These are phyloP conservation scores for Fusarium pseudograminearum DNA, from an alignment of 2,329 filamentous ascomycete species.

Conservation along the genomic window DNA sequence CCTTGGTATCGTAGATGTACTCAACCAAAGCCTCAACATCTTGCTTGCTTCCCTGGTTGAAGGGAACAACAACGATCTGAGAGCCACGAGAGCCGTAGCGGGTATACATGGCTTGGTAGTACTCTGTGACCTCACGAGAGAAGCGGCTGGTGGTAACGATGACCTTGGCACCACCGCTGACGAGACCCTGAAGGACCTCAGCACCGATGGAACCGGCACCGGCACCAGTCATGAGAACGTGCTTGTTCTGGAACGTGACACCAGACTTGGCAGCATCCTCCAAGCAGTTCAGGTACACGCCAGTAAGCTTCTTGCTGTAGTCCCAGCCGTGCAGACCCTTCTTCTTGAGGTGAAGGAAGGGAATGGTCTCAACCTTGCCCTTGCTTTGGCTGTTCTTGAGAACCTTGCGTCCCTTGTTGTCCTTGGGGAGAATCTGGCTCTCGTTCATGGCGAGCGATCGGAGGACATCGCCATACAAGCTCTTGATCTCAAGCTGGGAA, in stretches of 20 bases:
- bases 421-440: slow-evolving; percentile 92
- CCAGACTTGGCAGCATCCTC: slow-evolving; percentile 89
- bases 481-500: slow-evolving; percentile 96
- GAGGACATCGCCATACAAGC: slow-evolving; percentile 91
- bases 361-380: slow-evolving; percentile 96
- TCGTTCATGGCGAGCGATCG: slow-evolving; percentile 98
- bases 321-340: slow-evolving; percentile 96
- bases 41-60: slow-evolving; percentile 99
- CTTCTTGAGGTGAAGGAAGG: slow-evolving; percentile 96
- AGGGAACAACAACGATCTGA: slow-evolving; percentile 96
- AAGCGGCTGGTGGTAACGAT: slow-evolving; percentile 96
- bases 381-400: slow-evolving; percentile 71
- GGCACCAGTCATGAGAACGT: slow-evolving; percentile 97
- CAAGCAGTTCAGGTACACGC: slow-evolving; percentile 89
- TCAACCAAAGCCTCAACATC: slow-evolving; percentile 93
- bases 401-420: slow-evolving; percentile 75
- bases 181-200: slow-evolving; percentile 93
- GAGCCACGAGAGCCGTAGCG: slow-evolving; percentile 93
- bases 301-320: slow-evolving; percentile 98
- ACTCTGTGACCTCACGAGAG: slow-evolving; percentile 97
- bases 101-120: slow-evolving; percentile 99
- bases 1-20: slow-evolving; percentile 97
- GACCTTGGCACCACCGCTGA: slow-evolving; percentile 96
- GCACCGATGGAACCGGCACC: slow-evolving; percentile 98
- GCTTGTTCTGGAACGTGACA: slow-evolving; percentile 93